Percentiles rank a stretch among this genome's conserved stretches.
phyloP scores from a whole-genome alignment of 495 filamentous ascomycete genomes.

The Talaromyces liani region DNA sequence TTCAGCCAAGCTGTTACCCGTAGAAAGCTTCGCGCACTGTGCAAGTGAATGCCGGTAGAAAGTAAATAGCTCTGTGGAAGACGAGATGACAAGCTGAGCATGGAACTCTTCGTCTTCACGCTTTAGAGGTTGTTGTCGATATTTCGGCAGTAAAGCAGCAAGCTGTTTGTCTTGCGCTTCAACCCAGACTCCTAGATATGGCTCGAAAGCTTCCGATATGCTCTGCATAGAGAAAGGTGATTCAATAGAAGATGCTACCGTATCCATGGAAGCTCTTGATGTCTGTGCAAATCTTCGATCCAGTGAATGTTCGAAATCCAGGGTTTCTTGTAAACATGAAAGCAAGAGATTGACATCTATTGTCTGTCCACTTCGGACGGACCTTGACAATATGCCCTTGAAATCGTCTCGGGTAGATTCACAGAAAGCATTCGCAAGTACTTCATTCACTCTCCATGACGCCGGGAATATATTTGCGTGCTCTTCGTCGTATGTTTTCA shows the following conservation, averaged over 20 bases:
- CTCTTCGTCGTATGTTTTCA: conserved; percentile 94
- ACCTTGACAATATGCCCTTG: conserved; percentile 82
- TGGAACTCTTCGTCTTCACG: conserved; percentile 88
- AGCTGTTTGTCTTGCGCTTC: conserved; percentile 91
- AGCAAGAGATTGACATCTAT: conserved; percentile 89
- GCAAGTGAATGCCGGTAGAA: conserved; percentile 88
- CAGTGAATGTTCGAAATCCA: conserved; percentile 92
- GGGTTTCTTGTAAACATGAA: conserved; percentile 89
- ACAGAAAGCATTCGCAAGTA: conserved; percentile 86
- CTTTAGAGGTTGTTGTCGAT: conserved; percentile 74
- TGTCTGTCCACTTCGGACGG: conserved; percentile 76
- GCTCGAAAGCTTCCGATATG: conserved; percentile 96
- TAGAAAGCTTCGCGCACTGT: conserved; percentile 94
- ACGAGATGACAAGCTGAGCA: conserved; percentile 78
- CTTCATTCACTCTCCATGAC: conserved; percentile 84
- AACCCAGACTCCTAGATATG: conserved; percentile 94
- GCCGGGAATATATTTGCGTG: conserved; percentile 83
- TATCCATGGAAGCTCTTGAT: conserved; percentile 84
- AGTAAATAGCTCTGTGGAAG: conserved; percentile 93
- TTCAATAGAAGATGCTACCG: conserved; percentile 75
- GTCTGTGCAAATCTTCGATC: conserved; percentile 76
- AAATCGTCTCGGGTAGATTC: conserved; percentile 94
- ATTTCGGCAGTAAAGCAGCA: conserved; percentile 78
- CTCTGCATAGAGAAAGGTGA: conserved; percentile 77
- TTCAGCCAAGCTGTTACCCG: conserved; percentile 77